Evolutionary conservation across 805 yeast species (phyloP).

Genomic region (Lachancea waltii): DNA sequence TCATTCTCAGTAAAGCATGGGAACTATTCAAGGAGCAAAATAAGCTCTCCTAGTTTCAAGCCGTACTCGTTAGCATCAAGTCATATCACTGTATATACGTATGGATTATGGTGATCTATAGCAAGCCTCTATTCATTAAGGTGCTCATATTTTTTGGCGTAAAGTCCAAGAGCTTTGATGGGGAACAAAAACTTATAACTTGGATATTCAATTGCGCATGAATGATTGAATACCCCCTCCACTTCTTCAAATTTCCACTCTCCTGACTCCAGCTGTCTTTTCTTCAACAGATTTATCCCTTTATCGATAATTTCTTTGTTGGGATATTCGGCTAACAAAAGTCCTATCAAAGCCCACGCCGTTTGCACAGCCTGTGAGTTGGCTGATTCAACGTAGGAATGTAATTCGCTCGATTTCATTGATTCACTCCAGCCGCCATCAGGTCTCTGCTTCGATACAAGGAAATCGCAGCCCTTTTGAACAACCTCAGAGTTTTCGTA

Average conservation of each 20-base stretch:
- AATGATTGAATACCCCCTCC: slow-evolving; percentile 95
- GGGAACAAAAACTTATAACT: slow-evolving; percentile 85
- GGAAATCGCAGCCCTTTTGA: slow-evolving; percentile 75
- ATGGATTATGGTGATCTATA: neutral
- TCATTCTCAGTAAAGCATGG: slow-evolving; percentile 84
- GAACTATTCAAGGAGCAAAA: slow-evolving; percentile 65
- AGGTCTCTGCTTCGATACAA: slow-evolving; percentile 61
- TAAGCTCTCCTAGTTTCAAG: slow-evolving; percentile 30
- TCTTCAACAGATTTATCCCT: slow-evolving; percentile 59
- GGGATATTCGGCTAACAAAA: slow-evolving; percentile 78
- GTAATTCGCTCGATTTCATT: slow-evolving; percentile 82
- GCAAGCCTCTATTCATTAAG: neutral
- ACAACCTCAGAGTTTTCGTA: slow-evolving; percentile 61
- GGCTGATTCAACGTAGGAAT: slow-evolving; percentile 60
- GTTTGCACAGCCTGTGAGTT: slow-evolving; percentile 78
- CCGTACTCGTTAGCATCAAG: neutral
- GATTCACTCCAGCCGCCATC: slow-evolving; percentile 99
- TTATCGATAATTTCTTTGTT: slow-evolving; percentile 49
- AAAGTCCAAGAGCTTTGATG: slow-evolving; percentile 87
- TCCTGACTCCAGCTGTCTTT: slow-evolving; percentile 65
- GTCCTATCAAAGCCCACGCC: slow-evolving; percentile 84
- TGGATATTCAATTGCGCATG: slow-evolving; percentile 92
- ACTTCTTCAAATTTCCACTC: slow-evolving; percentile 80
- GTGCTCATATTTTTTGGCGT: slow-evolving; percentile 18
- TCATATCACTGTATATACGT: neutral